Conservation (phyloP, 441 rosid genomes). For the Eutrema salsugineum region DNA sequence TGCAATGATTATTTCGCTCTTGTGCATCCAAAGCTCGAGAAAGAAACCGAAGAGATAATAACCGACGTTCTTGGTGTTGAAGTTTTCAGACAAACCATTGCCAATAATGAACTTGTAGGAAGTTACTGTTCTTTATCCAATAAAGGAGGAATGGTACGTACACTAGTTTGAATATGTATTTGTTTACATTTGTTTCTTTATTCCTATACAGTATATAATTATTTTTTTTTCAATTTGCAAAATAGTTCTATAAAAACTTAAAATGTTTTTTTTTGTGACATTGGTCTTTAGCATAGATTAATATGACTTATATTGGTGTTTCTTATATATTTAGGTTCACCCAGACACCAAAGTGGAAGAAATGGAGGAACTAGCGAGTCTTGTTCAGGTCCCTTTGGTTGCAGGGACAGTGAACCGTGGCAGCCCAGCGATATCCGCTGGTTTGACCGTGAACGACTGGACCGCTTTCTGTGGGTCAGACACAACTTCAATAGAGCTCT, state of each 20-base stretch:
- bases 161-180: neutral
- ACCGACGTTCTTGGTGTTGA: constrained; percentile 79
- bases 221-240: no score
- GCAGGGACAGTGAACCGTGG: constrained; percentile 90
- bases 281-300: neutral
- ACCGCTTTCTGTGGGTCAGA: constrained; percentile 77
- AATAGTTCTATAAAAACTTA: no score
- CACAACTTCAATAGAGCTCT: constrained; percentile 70
- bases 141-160: constrained; percentile 68
- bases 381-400: constrained; percentile 73
- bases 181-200: no score
- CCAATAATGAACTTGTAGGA: constrained; percentile 71
- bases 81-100: constrained; percentile 71
- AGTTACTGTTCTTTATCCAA: constrained; percentile 76
- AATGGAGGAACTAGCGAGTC: constrained; percentile 68
- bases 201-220: no score
- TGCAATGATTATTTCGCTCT: constrained; percentile 88
- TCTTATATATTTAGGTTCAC: constrained; percentile 42
- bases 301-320: no score
- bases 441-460: constrained; percentile 81
- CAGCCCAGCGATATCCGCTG: constrained; percentile 69
- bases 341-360: constrained; percentile 73
- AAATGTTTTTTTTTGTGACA: neutral
- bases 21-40: constrained; percentile 72
- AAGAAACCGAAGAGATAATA: constrained; percentile 65